Percentiles rank a stretch among this genome's conserved stretches.
Evolutionary conservation across 345 rosid genomes (phyloP).

Genomic region (Aegle marmelos): DNA sequence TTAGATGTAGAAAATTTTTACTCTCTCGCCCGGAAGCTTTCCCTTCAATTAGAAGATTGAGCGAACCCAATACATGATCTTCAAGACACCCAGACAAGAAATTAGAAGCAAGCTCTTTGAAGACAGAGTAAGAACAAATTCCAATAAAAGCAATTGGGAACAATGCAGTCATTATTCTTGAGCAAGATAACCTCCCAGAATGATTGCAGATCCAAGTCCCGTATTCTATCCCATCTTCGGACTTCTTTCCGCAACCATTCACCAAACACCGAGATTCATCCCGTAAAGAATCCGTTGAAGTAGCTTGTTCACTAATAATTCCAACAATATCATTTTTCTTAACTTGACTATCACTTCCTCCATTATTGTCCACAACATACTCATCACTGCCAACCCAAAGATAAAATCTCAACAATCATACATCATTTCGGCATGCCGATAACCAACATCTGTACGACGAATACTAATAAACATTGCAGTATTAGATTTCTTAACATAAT

Average conservation of each 20-base stretch:
- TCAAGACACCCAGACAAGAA: slow-evolving; percentile 58
- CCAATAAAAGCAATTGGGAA: slow-evolving; percentile 58
- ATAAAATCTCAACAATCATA: background rate
- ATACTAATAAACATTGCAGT: background rate
- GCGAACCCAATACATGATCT: slow-evolving; percentile 60
- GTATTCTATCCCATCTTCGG: slow-evolving; percentile 21
- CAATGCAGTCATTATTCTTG: slow-evolving; percentile 47
- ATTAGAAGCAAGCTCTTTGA: slow-evolving; percentile 51
- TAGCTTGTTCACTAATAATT: slow-evolving; percentile 1
- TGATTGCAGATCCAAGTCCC: slow-evolving; percentile 31
- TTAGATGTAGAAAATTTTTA: slow-evolving; percentile 49
- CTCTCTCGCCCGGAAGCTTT: slow-evolving; percentile 66
- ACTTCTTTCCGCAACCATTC: slow-evolving; percentile 15
- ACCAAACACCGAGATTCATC: slow-evolving; percentile 19
- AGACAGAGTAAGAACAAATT: slow-evolving; percentile 35
- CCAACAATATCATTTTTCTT: slow-evolving; percentile 11
- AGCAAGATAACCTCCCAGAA: slow-evolving; percentile 48
- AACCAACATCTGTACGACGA: background rate
- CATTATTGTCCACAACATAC: slow-evolving; percentile 24
- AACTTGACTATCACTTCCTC: slow-evolving; percentile 19
- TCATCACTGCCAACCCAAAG: slow-evolving; percentile 38
- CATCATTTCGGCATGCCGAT: background rate
- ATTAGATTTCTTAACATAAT: background rate
- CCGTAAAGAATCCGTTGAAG: slow-evolving; percentile 11
- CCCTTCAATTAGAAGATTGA: slow-evolving; percentile 57